Base-by-base conservation (phyloP, 352 stramenopile genomes). In the Phytophthora melonis region DNA sequence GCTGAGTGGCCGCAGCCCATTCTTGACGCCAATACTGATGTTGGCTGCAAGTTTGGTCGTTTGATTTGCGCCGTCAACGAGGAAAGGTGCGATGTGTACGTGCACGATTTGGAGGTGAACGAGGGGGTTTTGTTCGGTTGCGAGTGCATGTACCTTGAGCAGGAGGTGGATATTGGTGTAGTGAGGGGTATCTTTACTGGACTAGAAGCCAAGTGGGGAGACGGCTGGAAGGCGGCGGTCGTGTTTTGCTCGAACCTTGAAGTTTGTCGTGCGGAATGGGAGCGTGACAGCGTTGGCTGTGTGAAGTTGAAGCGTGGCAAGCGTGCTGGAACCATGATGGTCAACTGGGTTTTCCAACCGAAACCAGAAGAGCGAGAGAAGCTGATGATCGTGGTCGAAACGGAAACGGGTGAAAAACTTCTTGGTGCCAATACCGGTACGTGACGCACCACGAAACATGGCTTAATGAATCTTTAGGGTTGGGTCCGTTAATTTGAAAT, bases 11-110 rank as follows among this genome's bases (percentile, higher is more conserved):
- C 62, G 8, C 9, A 36, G 10, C 58, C 10, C 19, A 59, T 75
- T 36, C n/a, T 67, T 36, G 49, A 66, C 9, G 43, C 53, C 14
- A 19, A 55, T 27, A 34, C 30, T 41, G n/a, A 14, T 18, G 18
- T 43, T 21, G 56, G 49, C 2, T 71, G 56, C 57, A 70, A 66
- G 1, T 68, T 75, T 9, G 57, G 68, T 43, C 63, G 68, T 67
- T 21, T 75, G 1, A 36, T 64, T 60, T n/a, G 39, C 3, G 25
- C 41, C 5, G 0, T 0, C 0, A 61, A 63, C 54, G 1, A n/a
- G 16, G 23, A 59, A 9, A 30, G 47, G 14, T 32, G 39, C 32
- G 57, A 64, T 30, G 18, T 52, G 54, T 65, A 53, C n/a, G 30
- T 62, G 11, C 3, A 10, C 25, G 34, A 63, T 25, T 16, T 60